Evolutionary conservation across 768 basidiomycete genomes (phyloP).

Genomic region (Suillus placidus): DNA sequence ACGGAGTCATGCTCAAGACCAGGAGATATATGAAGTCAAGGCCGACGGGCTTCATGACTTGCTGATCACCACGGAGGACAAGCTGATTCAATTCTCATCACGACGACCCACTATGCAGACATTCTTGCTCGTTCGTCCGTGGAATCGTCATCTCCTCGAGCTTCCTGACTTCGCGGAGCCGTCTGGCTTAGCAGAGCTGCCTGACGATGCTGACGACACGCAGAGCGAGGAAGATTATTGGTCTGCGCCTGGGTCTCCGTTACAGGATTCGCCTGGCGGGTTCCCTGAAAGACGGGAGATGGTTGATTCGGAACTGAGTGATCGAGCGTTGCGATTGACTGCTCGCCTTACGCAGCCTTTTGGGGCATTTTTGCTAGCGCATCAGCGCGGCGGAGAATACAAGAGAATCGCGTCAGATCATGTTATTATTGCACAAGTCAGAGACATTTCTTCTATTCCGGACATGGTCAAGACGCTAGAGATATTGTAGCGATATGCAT

Average conservation of each 20-base stretch:
- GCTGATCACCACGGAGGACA: not conserved
- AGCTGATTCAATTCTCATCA: not conserved
- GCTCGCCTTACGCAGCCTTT: not conserved
- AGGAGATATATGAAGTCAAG: not conserved
- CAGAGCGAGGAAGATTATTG: not conserved
- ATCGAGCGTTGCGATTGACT: not conserved
- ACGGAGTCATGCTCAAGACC: too few relatives aligned
- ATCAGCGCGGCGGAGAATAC: not conserved
- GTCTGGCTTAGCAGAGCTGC: not conserved
- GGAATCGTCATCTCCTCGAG: not conserved
- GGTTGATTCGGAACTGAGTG: not conserved
- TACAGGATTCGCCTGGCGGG: too few relatives aligned
- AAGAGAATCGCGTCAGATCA: not conserved
- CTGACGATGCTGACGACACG: not conserved
- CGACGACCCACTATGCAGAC: not conserved
- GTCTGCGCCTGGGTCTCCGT: not conserved
- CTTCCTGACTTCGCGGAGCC: not conserved
- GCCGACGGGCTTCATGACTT: not conserved
- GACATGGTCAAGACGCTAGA: not conserved
- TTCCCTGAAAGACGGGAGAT: not conserved
- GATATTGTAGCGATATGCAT: not conserved
- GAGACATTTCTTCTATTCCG: not conserved
- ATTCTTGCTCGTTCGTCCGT: not conserved
- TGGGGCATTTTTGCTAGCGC: not conserved
- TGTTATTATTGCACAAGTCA: not conserved